Percentiles rank a stretch among this genome's conserved stretches.
Evolutionary conservation across 345 rosid species (phyloP).

Genomic region (Conringia planisiliqua): DNA sequence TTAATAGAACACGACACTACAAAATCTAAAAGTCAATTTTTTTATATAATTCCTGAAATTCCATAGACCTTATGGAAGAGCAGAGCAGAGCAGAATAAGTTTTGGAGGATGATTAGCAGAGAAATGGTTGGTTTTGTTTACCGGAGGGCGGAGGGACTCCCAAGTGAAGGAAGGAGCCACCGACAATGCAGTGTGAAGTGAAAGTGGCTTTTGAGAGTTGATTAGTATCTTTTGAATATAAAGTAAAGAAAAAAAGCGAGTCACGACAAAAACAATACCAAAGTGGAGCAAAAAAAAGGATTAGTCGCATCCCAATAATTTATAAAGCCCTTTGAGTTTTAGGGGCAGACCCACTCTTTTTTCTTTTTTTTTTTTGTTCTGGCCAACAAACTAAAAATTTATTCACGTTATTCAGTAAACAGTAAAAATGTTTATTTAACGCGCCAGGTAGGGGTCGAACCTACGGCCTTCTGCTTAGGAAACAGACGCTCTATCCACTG

Average conservation of each 20-base stretch:
- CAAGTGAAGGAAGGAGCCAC: constrained; percentile 4
- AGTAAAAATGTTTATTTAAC: background rate
- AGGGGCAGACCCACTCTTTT: background rate
- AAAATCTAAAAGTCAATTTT: background rate
- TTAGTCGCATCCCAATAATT: constrained; percentile 5
- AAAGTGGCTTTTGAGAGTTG: constrained; percentile 4
- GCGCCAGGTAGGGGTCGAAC: constrained; percentile 37
- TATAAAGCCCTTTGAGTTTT: background rate
- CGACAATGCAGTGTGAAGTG: constrained; percentile 20
- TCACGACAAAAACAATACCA: constrained; percentile 22
- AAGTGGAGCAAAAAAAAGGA: background rate
- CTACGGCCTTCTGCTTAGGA: constrained; percentile 37
- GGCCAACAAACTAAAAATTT: too few relatives aligned
- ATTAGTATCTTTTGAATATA: background rate
- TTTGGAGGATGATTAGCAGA: background rate
- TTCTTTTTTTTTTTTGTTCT: background rate
- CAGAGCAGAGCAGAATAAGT: background rate
- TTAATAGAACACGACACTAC: background rate
- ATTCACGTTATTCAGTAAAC: background rate
- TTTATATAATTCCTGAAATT: too few relatives aligned
- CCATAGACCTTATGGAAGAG: background rate
- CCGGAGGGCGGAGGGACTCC: background rate
- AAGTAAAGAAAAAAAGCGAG: constrained; percentile 14
- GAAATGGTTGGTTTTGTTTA: background rate
- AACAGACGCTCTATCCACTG: constrained; percentile 98